A percentile compares a stretch with the other conserved stretches of the same genome.
Evolutionary conservation across 2,329 filamentous ascomycete genomes (phyloP).

Genomic region (Colletotrichum neosansevieriae): DNA sequence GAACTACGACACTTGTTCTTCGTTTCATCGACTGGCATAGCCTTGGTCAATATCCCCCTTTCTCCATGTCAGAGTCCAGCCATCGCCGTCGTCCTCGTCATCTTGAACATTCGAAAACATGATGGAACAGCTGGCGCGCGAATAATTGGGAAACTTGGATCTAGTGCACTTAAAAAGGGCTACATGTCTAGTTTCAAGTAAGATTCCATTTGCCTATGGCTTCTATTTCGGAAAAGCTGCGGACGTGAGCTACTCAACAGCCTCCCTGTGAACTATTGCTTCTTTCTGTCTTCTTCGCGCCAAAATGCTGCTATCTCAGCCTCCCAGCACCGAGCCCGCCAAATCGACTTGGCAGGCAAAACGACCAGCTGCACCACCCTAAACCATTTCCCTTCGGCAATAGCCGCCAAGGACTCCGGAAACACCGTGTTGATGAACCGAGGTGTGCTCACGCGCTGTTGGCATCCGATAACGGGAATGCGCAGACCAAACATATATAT

Average conservation of each 20-base stretch:
- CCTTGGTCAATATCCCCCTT: too few relatives aligned
- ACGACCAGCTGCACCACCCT: slow-evolving; percentile 6
- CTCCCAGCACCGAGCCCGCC: slow-evolving; percentile 15
- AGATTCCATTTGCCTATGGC: background rate
- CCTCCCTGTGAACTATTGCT: background rate
- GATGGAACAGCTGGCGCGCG: too few relatives aligned
- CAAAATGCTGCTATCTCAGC: slow-evolving; percentile 27
- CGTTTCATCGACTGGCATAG: too few relatives aligned
- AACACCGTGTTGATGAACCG: background rate
- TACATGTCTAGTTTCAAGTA: background rate
- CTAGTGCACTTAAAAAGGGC: too few relatives aligned
- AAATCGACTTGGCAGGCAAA: background rate
- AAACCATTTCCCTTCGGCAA: background rate
- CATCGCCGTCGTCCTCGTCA: too few relatives aligned
- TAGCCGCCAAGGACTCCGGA: background rate
- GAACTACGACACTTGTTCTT: too few relatives aligned
- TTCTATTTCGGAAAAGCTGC: slow-evolving; percentile 4
- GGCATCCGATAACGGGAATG: slow-evolving; percentile 5
- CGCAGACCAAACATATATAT: slow-evolving; percentile 12
- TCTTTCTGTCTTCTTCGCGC: slow-evolving; percentile 8
- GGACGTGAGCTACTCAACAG: background rate
- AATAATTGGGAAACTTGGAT: too few relatives aligned
- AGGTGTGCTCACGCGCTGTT: background rate
- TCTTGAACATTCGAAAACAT: too few relatives aligned
- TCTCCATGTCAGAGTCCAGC: too few relatives aligned